Evolutionary conservation across 164 flowering plant species (phyloP), one percentile per base, ranked within the genome.

Genomic region (Tetracentron sinense): DNA sequence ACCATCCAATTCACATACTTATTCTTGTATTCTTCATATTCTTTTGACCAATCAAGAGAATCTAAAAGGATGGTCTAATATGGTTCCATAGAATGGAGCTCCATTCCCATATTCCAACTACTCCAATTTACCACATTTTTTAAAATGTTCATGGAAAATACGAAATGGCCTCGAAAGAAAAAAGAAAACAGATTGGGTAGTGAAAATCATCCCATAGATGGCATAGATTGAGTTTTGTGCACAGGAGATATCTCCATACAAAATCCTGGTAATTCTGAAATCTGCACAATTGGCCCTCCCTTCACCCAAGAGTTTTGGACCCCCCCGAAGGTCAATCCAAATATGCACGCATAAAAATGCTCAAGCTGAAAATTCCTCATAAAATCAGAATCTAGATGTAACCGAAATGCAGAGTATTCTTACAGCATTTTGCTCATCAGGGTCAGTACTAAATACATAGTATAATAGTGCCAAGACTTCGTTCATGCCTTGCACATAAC

Each of bases 401-500:
- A 65, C 23, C 10, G 35, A 59, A 16, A 35, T n/a, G 17, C 15
- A 62, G 35, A 56, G 62, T 56, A 30, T 16, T 61, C 93, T 83
- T 79, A 85, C 90, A 66, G 78, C 77, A 76, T 77, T 77, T 73
- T 75, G 56, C 71, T 78, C 82, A 60, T 78, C 75, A 6, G 75
- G 61, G 63, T 83, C 88, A 33, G 78, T 81, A 51, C 83, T 75
- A 58, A 85, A 87, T 28, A 85, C 66, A 57, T 74, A 83, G 78
- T 75, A 83, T 48, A 85, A 49, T 57, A 90, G 90, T 62, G 93
- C 84, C 79, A 87, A 67, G 49, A 87, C 87, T 75, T 87, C 93
- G 48, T 87, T 85, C 93, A 87, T 87, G 58, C 93, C 93, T 82
- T 87, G 93, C 53, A 87, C 93, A 64, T 87, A 87, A 11, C 82